Evolutionary conservation across 1,284 basidiomycete genomes (phyloP), one percentile per base, ranked within the genome.

Genomic region (Ustilago xerochloae): DNA sequence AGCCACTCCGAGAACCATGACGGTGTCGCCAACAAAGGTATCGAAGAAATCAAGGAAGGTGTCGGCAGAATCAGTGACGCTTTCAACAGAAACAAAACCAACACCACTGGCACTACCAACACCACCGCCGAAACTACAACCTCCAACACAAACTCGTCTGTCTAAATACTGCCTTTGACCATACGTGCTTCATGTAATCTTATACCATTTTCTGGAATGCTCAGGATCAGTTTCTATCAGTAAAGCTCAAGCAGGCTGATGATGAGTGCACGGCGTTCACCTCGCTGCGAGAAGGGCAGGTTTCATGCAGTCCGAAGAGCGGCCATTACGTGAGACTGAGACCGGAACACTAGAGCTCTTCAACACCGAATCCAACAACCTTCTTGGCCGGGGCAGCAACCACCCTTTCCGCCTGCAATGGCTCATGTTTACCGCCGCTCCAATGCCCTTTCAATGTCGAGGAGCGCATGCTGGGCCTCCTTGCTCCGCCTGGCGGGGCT

Each of bases 401-500:
- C 36, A 66, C 59, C 38, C 48, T 72, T 35, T 66, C 47, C 47
- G 63, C 59, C 38, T 60, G 46, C 20, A 55, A 8, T 1, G 41
- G n/a, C 28, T 64, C 60, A 15, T 48, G 30, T 24, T 47, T 50
- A 13, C 50, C 52, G 9, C 54, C 54, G 12, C 26, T 56, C 70
- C 64, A 67, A 46, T 67, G 61, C 4, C 57, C 70, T 33, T 73
- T 69, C 47, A 69, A 35, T 26, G 61, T 73, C 13, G 70, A 68
- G 5, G 64, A 73, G 1, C 69, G 70, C 24, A 73, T 60, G 38
- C 48, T 65, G 3, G 47, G 22, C 36, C 53, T 45, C 30, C 65
- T 54, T 4, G 35, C 36, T 26, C 26, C n/a, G 12, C 30, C 45
- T 20, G n/a, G 16, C 13, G 33, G 22, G n/a, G 38, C 51, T 15